phyloP scores from a whole-genome alignment of 1,139 yeast genomes.

The Hemisphaericaspora subhashii region DNA sequence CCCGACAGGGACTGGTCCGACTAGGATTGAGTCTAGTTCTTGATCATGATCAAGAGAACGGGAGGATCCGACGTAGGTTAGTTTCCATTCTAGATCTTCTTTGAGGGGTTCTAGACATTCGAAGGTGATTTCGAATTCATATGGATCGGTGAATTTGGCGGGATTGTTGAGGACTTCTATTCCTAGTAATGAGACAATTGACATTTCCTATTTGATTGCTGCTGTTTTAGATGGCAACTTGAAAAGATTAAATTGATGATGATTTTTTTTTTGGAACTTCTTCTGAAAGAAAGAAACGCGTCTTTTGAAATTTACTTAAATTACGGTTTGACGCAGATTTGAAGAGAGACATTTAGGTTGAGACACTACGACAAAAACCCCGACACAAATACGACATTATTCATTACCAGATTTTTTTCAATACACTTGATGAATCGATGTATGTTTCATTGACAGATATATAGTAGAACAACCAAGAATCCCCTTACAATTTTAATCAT shows the following conservation, averaged over 20 bases:
- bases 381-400: no score
- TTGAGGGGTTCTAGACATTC: constrained; percentile 92
- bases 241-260: no score
- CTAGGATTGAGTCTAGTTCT: constrained; percentile 89
- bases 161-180: constrained; percentile 94
- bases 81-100: constrained; percentile 95
- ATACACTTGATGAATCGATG: no score
- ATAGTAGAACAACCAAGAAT: background rate
- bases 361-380: no score
- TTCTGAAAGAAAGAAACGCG: no score
- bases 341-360: no score
- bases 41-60: constrained; percentile 94
- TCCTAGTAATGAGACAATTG: constrained; percentile 89
- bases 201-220: constrained; percentile 50
- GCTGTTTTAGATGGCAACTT: no score
- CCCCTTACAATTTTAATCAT: background rate
- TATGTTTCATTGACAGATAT: no score
- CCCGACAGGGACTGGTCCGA: constrained; percentile 98
- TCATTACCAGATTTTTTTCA: no score
- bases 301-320: no score
- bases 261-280: no score
- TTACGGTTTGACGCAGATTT: no score
- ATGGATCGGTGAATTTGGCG: constrained; percentile 89
- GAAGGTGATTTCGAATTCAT: constrained; percentile 94
- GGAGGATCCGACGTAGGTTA: constrained; percentile 95